Evolutionary conservation across 805 yeast genomes (phyloP).

Genomic region (Wickerhamiella sorbophila): DNA sequence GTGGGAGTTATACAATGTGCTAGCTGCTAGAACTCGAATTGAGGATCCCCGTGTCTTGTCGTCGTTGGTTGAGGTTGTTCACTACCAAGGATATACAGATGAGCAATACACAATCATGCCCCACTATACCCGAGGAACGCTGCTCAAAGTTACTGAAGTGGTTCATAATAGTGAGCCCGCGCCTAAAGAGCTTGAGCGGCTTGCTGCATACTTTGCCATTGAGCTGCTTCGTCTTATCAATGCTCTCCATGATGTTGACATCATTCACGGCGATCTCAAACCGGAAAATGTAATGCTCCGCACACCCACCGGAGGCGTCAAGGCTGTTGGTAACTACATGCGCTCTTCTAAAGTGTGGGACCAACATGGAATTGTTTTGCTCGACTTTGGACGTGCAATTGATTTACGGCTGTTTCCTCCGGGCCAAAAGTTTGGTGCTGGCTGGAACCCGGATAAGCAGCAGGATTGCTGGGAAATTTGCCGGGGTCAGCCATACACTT

Average conservation of each 20-base stretch:
- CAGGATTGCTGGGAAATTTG: conserved; percentile 66
- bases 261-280: conserved; percentile 74
- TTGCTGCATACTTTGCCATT: conserved; percentile 47
- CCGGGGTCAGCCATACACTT: conserved; percentile 49
- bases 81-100: conserved; percentile 43
- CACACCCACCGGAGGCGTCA: conserved; percentile 24
- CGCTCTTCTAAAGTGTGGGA: conserved; percentile 26
- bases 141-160: conserved; percentile 30
- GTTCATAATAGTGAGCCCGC: conserved; percentile 15
- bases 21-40: conserved; percentile 35
- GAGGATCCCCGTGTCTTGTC: conserved; percentile 16
- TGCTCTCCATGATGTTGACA: conserved; percentile 45
- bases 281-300: conserved; percentile 78
- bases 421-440: conserved; percentile 40
- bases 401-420: conserved; percentile 46
- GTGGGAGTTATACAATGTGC: conserved; percentile 73
- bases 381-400: conserved; percentile 72
- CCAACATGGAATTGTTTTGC: conserved; percentile 42
- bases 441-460: conserved; percentile 41
- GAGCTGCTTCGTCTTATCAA: conserved; percentile 50
- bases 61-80: conserved; percentile 37
- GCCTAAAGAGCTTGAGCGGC: conserved; percentile 36
- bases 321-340: conserved; percentile 20
- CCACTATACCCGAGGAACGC: conserved; percentile 55
- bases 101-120: conserved; percentile 57